A percentile compares a stretch with the other conserved stretches of the same genome.
phyloP scores from a whole-genome alignment of 1,284 basidiomycete species.

The Naganishia sp. region DNA sequence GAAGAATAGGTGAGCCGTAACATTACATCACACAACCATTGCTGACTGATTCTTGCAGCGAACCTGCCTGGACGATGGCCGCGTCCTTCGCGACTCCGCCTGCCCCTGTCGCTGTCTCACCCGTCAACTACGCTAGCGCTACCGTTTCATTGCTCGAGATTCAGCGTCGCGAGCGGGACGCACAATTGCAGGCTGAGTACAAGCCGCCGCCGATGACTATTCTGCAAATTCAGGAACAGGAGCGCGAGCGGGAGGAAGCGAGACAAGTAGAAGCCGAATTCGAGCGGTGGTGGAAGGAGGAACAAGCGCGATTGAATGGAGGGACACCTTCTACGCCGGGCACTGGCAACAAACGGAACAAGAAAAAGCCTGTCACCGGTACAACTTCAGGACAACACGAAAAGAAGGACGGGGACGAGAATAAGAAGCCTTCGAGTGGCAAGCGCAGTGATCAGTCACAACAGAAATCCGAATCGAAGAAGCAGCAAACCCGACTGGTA shows the following conservation, averaged over 20 bases:
- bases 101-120: constrained; percentile 36
- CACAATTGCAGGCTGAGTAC: constrained; percentile 50
- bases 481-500: not conserved
- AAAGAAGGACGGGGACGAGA: no score
- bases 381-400: no score
- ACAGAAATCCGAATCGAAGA: constrained; percentile 10
- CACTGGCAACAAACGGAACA: constrained; percentile 1
- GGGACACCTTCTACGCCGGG: not conserved
- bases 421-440: constrained; percentile 1
- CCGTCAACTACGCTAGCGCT: constrained; percentile 43
- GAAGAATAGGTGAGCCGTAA: constrained; percentile 34
- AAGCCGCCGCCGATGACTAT: constrained; percentile 63
- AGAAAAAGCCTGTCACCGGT: constrained; percentile 2
- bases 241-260: constrained; percentile 54
- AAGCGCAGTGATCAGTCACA: constrained; percentile 1
- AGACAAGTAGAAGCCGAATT: constrained; percentile 72
- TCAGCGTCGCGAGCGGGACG: constrained; percentile 71
- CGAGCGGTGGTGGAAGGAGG: constrained; percentile 78
- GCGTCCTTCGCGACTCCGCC: constrained; percentile 51
- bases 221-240: constrained; percentile 82
- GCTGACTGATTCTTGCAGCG: constrained; percentile 14
- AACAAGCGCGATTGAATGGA: constrained; percentile 60
- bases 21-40: not conserved
- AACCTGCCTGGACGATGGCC: constrained; percentile 33
- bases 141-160: constrained; percentile 74